phyloP scores from a whole-genome alignment of 805 yeast species.

The Myxozyma mucilagina region DNA sequence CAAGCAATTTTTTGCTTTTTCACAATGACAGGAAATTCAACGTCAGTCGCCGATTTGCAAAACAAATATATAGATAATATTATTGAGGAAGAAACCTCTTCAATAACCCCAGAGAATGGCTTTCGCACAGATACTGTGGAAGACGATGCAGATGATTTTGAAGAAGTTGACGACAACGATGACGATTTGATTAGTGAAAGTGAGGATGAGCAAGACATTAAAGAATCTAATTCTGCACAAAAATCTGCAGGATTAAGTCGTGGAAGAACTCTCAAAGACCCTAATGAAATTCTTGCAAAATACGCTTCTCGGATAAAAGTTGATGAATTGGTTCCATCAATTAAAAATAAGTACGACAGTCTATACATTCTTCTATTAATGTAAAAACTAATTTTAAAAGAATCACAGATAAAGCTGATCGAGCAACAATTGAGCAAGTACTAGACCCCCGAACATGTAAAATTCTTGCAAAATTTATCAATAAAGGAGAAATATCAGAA shows the following conservation, averaged over 20 bases:
- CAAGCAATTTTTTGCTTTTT: background rate
- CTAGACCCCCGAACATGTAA: constrained; percentile 90
- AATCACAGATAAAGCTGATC: constrained; percentile 71
- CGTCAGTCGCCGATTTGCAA: background rate
- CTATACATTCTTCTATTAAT: no score
- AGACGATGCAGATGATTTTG: constrained; percentile 4
- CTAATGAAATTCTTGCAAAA: constrained; percentile 29
- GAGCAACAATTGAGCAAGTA: constrained; percentile 97
- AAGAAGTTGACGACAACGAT: constrained; percentile 12
- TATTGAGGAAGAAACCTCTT: background rate
- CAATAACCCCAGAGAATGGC: background rate
- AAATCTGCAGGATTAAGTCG: background rate
- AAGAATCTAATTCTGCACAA: background rate
- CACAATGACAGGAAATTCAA: background rate
- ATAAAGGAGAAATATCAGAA: constrained; percentile 77
- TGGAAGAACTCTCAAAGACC: constrained; percentile 18
- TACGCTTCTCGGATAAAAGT: constrained; percentile 33
- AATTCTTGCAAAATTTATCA: constrained; percentile 77
- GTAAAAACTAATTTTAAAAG: background rate
- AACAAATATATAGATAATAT: background rate
- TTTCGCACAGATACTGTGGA: background rate
- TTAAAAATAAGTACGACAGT: constrained; percentile 22
- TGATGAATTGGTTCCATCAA: constrained; percentile 23
- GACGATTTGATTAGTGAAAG: constrained; percentile 8
- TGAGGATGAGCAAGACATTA: background rate